These are phyloP conservation scores for Fraxinus xanthoxyloides DNA, from an alignment of 305 asterid species.

Conservation along the genomic window DNA sequence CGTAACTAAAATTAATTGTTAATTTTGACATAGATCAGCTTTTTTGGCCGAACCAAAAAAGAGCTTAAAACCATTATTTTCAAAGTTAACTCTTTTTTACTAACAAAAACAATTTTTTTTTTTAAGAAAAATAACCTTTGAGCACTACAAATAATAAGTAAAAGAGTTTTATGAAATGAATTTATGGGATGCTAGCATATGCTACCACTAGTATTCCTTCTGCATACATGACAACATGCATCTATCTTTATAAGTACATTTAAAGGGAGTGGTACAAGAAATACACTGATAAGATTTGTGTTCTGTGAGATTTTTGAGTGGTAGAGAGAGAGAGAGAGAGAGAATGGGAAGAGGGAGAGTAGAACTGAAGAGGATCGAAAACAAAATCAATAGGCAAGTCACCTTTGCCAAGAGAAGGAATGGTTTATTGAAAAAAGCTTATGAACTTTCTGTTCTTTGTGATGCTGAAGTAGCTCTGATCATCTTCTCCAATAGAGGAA, in stretches of 20 bases:
- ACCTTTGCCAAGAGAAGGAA: slow-evolving; percentile 93
- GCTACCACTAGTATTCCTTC: slow-evolving; percentile 7
- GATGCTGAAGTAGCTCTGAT: slow-evolving; percentile 95
- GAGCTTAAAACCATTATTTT: neutral
- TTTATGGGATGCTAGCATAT: neutral
- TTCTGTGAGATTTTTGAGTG: neutral
- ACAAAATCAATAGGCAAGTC: slow-evolving; percentile 97
- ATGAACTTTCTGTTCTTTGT: slow-evolving; percentile 91
- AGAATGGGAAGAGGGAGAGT: slow-evolving; percentile 94
- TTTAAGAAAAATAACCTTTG: too few species aligned
- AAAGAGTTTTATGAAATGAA: neutral
- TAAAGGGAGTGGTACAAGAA: neutral
- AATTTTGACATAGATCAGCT: too few species aligned
- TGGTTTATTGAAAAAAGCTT: slow-evolving; percentile 95
- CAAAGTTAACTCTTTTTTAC: neutral
- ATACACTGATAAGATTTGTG: neutral
- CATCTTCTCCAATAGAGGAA: slow-evolving; percentile 99
- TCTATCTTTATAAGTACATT: neutral
- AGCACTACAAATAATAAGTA: too few species aligned
- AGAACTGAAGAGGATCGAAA: slow-evolving; percentile 98
- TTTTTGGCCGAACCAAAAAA: neutral
- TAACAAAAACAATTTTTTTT: neutral
- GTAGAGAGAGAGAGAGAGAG: slow-evolving; percentile 2
- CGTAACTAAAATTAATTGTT: too few species aligned
- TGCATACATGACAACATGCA: neutral